Evolutionary conservation across 2,329 filamentous ascomycete genomes (phyloP), one percentile per base, ranked within the genome.

Genomic region (Talaromyces sp.): DNA sequence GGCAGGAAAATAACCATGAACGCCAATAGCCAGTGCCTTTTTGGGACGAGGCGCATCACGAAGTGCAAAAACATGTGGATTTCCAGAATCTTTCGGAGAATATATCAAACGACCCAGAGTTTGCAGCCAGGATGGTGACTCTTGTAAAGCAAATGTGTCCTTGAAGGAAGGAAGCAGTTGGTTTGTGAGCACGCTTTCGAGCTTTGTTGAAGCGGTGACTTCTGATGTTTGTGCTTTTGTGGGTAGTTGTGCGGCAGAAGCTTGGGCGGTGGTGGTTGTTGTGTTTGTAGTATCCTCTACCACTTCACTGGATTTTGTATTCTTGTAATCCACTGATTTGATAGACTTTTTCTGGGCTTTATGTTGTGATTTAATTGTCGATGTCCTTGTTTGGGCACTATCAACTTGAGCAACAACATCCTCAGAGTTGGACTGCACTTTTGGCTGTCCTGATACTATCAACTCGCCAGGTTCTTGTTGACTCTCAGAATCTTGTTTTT

Each of bases 1-100:
- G 0, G 92, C 92, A 0, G 95, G 95, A 69, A 98, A 97, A 66
- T 96, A 90, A 0, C 95, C 95, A 76, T 99, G 95, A 1, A 99
- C 88, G 45, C 95, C 95, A 69, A 99, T 97, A 1, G 93, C 93
- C 5, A 99, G 84, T 13, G 95, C 95, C 69, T 90, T 95, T 73
- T 87, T 92, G 56, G 98, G 87, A 69, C 86, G 90, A 0, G 87
- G 90, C 0, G 87, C 83, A 8, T 90, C 86, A 52, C 87, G 88
- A 7, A 87, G 80, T 37, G 92, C 85, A 69, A 87, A 89, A 5
- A 97, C 87, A 74, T 97, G 91, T 59, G 86, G 88, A 16, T 84
- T 83, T 3, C 75, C 85, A 79, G 61, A 85, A 74, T 70, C 90
- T 82, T 78, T 92, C 83, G 68, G 73, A 65, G 79, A 79, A 66